These are phyloP conservation scores for Triangularia setosa DNA, from an alignment of 2,329 filamentous ascomycete genomes.

Conservation along the genomic window DNA sequence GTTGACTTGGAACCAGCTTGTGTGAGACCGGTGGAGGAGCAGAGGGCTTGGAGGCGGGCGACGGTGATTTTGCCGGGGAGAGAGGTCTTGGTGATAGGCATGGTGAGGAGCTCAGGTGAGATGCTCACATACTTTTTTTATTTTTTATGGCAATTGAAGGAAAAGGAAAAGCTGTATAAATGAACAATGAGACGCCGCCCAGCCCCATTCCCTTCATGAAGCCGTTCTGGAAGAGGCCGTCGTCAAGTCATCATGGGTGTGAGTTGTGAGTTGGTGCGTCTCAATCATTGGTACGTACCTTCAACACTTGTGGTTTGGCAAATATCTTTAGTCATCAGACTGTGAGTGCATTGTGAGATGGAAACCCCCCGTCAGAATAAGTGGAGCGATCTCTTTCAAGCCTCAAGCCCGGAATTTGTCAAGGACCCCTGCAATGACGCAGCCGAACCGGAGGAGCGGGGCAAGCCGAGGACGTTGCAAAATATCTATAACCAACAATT, in stretches of 20 bases:
- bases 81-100: constrained; percentile 5
- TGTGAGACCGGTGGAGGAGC: constrained; percentile 56
- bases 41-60: constrained; percentile 54
- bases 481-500: neutral
- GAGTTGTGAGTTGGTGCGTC: neutral
- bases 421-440: constrained; percentile 13
- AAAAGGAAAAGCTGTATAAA: neutral
- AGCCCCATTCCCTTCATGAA: neutral
- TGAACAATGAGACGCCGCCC: neutral
- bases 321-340: too few relatives aligned
- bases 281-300: neutral
- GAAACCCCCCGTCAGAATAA: neutral
- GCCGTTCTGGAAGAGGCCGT: neutral
- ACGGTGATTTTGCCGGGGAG: constrained; percentile 40
- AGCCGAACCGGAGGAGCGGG: neutral
- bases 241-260: neutral
- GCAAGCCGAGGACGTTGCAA: neutral
- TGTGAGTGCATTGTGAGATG: neutral
- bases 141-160: neutral
- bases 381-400: neutral
- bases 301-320: neutral
- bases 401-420: constrained; percentile 8
- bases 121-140: too few relatives aligned
- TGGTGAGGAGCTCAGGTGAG: constrained; percentile 5
- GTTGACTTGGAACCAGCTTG: constrained; percentile 56